Base-by-base conservation (phyloP, 2,329 filamentous ascomycete species). In the Laburnicola sp. region DNA sequence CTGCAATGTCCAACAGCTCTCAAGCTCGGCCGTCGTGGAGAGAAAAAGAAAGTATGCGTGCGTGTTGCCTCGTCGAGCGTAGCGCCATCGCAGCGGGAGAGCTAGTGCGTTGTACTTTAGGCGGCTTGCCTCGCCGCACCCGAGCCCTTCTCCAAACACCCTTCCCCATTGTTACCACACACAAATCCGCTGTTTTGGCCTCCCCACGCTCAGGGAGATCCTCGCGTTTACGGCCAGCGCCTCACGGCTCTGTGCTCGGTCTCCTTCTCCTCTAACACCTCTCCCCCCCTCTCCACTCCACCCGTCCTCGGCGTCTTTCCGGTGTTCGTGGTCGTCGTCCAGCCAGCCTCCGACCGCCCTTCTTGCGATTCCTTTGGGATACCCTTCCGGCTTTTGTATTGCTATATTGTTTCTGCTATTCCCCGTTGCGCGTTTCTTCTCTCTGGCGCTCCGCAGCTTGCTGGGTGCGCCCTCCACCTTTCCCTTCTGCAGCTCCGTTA, bases 151-250 rank as follows among this genome's bases (percentile, higher is more conserved):
- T 59, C 63, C 50, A 45, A 53, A 59, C 54, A 53, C 53, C 43
- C 51, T 51, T 37, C 47, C 45, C 22, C 53, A 47, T 32, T 62
- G 49, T 57, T 53, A 50, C 50, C 60, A 58, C 55, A 54, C 46
- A 52, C 45, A 46, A 50, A 50, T 54, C 54, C 65, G 65, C 65
- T 65, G 65, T 64, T 69, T 71, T 73, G 71, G 69, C 61, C 65
- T 68, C 69, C 57, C 62, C 57, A 66, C 59, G 43, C 63, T 62
- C 63, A 64, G 56, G 55, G 54, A 63, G 60, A 62, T 57, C 62
- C 60, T 54, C 65, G 70, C 70, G 70, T 62, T 66, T 72, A 61
- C 68, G 70, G 70, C 71, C 71, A 74, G 70, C 69, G 69, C 69
- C 69, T 68, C 64, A 65, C 68, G 70, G 69, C 62, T 56, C 62